phyloP scores from a whole-genome alignment of 1,284 basidiomycete species.

The Cryptococcus jaspeensis region DNA sequence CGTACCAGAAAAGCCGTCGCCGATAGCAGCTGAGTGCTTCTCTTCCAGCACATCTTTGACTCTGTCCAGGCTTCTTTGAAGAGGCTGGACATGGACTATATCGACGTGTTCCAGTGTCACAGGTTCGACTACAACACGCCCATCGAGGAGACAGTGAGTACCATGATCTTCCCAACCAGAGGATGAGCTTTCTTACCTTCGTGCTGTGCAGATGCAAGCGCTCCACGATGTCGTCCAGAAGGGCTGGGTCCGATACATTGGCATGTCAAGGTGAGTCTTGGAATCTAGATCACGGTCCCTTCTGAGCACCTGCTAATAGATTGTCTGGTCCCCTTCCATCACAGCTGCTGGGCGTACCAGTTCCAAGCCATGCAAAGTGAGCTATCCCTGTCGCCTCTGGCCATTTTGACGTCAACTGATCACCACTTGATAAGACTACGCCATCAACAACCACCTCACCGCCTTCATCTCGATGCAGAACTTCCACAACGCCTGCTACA shows the following conservation, averaged over 20 bases:
- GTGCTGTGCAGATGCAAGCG: slow-evolving; percentile 59
- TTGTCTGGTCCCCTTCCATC: not conserved
- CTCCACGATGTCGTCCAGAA: slow-evolving; percentile 66
- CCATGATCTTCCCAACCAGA: not conserved
- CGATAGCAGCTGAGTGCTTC: not conserved
- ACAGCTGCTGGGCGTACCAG: slow-evolving; percentile 49
- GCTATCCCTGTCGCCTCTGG: slow-evolving; percentile 4
- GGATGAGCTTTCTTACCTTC: not conserved
- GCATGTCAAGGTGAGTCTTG: slow-evolving; percentile 55
- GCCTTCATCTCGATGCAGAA: slow-evolving; percentile 69
- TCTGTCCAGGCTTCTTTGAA: slow-evolving; percentile 64
- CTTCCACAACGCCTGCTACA: slow-evolving; percentile 52
- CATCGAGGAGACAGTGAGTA: slow-evolving; percentile 1
- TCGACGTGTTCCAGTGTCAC: slow-evolving; percentile 58
- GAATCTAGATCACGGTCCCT: not conserved
- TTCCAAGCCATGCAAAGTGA: slow-evolving; percentile 51
- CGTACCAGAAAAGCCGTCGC: not conserved
- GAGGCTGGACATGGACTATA: slow-evolving; percentile 67
- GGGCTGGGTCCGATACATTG: slow-evolving; percentile 66
- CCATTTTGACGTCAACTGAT: not conserved
- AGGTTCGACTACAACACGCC: slow-evolving; percentile 57
- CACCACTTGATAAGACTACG: slow-evolving; percentile 25
- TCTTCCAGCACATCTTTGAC: slow-evolving; percentile 61
- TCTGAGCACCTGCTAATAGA: not conserved
- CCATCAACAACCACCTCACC: slow-evolving; percentile 57